Evolutionary conservation across 495 filamentous ascomycete genomes (phyloP).

Genomic region (Penicillium manginii): DNA sequence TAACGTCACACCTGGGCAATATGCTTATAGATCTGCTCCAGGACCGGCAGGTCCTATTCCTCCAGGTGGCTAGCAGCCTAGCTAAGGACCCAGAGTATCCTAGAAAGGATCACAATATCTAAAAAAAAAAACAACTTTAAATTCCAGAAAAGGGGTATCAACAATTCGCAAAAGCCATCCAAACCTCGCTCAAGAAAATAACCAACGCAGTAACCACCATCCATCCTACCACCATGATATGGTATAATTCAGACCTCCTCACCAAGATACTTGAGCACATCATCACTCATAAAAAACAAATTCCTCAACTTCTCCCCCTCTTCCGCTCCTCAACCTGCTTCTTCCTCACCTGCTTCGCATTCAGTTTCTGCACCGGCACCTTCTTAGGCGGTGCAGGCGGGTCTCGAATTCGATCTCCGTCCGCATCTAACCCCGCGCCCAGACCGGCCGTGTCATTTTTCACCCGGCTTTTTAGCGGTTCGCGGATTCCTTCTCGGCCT

Average conservation of each 20-base stretch:
- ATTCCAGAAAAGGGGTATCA: too few species aligned
- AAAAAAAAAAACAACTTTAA: too few species aligned
- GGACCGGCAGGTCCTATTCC: too few species aligned
- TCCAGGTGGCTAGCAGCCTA: too few species aligned
- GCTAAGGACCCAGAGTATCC: too few species aligned
- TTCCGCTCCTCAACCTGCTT: constrained; percentile 61
- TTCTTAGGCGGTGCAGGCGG: constrained; percentile 48
- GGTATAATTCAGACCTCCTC: constrained; percentile 8
- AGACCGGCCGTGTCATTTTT: constrained; percentile 80
- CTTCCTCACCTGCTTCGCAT: constrained; percentile 70
- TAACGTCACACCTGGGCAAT: too few species aligned
- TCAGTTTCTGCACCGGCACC: constrained; percentile 59
- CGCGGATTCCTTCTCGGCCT: constrained; percentile 71
- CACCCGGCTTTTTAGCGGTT: constrained; percentile 71
- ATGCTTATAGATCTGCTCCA: too few species aligned
- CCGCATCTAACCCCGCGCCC: constrained; percentile 48
- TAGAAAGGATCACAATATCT: too few species aligned
- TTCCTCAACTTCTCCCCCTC: constrained; percentile 64
- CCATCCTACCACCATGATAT: too few species aligned
- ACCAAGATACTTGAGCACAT: constrained; percentile 75
- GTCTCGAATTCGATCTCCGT: constrained; percentile 23
- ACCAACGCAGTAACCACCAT: too few species aligned
- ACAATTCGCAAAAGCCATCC: too few species aligned
- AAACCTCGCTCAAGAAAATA: too few species aligned
- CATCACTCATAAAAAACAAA: constrained; percentile 69